Evolutionary conservation across 164 flowering plant genomes (phyloP).

Genomic region (Kingdonia uniflora): DNA sequence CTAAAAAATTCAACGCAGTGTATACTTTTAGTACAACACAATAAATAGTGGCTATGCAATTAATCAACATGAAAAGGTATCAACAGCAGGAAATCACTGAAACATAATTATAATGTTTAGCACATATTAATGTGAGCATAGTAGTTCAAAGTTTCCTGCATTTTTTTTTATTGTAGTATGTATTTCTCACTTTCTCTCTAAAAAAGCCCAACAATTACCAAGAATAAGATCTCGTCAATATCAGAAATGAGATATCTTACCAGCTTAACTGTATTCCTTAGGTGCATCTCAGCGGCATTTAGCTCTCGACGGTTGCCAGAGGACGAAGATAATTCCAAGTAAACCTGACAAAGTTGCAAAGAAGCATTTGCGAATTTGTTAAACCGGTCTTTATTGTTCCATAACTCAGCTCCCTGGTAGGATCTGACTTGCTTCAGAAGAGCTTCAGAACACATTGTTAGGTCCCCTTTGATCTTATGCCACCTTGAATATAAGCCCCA

Average conservation of each 20-base stretch:
- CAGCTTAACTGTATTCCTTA: conserved; percentile 59
- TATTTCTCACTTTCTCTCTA: not conserved
- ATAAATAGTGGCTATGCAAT: no score
- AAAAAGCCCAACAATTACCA: not conserved
- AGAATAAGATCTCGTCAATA: conserved; percentile 3
- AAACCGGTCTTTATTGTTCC: conserved; percentile 67
- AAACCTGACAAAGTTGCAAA: conserved; percentile 69
- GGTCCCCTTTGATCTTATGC: conserved; percentile 82
- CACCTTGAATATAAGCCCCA: conserved; percentile 97
- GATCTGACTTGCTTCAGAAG: conserved; percentile 88
- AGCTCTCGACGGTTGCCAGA: conserved; percentile 51
- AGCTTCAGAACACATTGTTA: conserved; percentile 83
- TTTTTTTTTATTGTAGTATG: no score
- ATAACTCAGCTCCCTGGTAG: conserved; percentile 84
- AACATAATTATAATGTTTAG: no score
- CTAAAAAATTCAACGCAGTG: conserved; percentile 17
- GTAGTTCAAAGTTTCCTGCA: no score
- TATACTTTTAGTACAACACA: no score
- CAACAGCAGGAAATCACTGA: no score
- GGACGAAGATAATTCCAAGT: conserved; percentile 52
- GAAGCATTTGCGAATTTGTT: conserved; percentile 69
- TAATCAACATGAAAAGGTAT: no score
- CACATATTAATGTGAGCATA: no score
- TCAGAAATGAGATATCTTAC: conserved; percentile 24
- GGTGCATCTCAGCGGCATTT: conserved; percentile 65